Percentiles rank a stretch among this genome's conserved stretches.
Evolutionary conservation across 192 early-diverging fungal genomes (phyloP).

Genomic region (Backusella sp.): DNA sequence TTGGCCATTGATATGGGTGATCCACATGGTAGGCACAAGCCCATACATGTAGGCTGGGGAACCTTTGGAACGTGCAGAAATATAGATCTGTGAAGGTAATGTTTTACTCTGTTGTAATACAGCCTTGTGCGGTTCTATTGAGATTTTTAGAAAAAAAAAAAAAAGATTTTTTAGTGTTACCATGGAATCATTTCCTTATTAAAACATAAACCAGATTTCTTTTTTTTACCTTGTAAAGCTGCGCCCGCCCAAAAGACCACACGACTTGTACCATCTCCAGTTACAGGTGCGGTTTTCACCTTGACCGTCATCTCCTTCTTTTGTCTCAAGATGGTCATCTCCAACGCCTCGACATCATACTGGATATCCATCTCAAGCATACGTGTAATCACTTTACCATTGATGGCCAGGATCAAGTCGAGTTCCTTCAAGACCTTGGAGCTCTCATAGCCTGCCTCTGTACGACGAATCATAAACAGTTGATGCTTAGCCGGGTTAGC

Average conservation of each 20-base stretch:
- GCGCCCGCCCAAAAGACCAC: constrained; percentile 87
- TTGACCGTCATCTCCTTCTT: constrained; percentile 69
- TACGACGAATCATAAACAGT: constrained; percentile 57
- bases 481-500: constrained; percentile 51
- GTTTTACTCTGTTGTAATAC: constrained; percentile 63
- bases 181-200: constrained; percentile 5
- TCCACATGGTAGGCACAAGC: constrained; percentile 67
- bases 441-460: constrained; percentile 59
- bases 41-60: constrained; percentile 67
- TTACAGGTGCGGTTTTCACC: constrained; percentile 65
- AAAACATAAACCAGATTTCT: constrained; percentile 52
- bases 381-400: constrained; percentile 60
- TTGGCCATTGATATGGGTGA: constrained; percentile 67
- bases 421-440: constrained; percentile 58
- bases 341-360: constrained; percentile 51
- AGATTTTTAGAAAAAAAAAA: constrained; percentile 36
- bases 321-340: constrained; percentile 64
- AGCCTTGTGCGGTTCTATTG: constrained; percentile 64
- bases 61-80: constrained; percentile 50
- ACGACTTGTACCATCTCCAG: constrained; percentile 59
- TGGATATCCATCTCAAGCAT: constrained; percentile 65
- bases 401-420: constrained; percentile 68
- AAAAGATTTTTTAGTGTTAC: constrained; percentile 7
- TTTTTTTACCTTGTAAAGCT: constrained; percentile 55
- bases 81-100: constrained; percentile 67